Percentiles rank a stretch among this genome's conserved stretches.
These are phyloP conservation scores for Trichoderma oligosporum DNA, from an alignment of 2,329 filamentous ascomycete genomes.

Conservation along the genomic window DNA sequence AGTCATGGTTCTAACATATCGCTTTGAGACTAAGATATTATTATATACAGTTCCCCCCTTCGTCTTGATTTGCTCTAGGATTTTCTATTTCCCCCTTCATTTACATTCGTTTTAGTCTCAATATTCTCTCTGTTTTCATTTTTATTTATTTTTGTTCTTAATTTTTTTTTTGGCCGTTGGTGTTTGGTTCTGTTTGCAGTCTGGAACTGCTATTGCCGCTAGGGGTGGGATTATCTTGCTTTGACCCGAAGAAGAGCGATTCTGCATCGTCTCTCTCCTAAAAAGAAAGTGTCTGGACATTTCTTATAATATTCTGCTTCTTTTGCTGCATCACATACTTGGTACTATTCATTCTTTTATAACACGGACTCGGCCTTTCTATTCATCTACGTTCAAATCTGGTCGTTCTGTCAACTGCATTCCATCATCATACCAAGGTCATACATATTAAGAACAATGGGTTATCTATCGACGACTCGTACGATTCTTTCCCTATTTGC, in stretches of 20 bases:
- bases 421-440: background rate
- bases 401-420: background rate
- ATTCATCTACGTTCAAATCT: background rate
- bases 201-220: background rate
- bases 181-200: background rate
- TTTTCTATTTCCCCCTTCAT: background rate
- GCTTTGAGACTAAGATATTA: background rate
- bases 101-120: background rate
- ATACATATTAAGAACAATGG: conserved; percentile 6
- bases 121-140: background rate
- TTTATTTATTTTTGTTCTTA: background rate
- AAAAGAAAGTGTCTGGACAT: background rate
- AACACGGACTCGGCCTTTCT: background rate
- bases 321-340: background rate
- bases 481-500: conserved; percentile 13
- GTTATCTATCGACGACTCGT: background rate
- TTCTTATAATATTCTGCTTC: background rate
- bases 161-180: background rate
- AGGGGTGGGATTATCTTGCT: background rate
- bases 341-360: background rate
- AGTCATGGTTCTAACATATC: background rate
- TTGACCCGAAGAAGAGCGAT: background rate
- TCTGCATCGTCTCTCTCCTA: background rate
- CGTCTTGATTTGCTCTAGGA: background rate
- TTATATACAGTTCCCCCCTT: background rate